Evolutionary conservation across 2,329 filamentous ascomycete species (phyloP).

Genomic region (Claviceps purpurea): DNA sequence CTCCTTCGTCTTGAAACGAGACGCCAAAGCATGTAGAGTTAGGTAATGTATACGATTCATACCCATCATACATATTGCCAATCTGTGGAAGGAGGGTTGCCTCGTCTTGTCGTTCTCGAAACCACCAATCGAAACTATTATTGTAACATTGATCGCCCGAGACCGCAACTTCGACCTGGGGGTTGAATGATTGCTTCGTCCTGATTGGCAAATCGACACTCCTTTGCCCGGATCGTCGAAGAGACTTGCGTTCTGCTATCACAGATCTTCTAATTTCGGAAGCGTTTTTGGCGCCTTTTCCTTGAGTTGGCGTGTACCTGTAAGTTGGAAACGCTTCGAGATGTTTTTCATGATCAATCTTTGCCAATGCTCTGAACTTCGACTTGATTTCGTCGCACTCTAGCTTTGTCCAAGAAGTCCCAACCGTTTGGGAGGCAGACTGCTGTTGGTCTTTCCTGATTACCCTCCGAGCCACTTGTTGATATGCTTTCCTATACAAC

Average conservation of each 20-base stretch:
- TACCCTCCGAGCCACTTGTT: slow-evolving; percentile 65
- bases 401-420: slow-evolving; percentile 63
- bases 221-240: slow-evolving; percentile 21
- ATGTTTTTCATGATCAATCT: slow-evolving; percentile 73
- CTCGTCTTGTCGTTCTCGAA: neutral
- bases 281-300: slow-evolving; percentile 22
- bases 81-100: neutral
- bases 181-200: neutral
- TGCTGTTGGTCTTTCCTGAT: slow-evolving; percentile 90
- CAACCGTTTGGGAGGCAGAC: slow-evolving; percentile 76
- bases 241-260: slow-evolving; percentile 23
- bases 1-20: neutral
- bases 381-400: slow-evolving; percentile 62
- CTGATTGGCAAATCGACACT: neutral
- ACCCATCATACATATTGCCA: neutral
- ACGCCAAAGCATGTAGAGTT: neutral
- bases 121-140: slow-evolving; percentile 1
- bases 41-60: neutral
- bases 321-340: slow-evolving; percentile 76
- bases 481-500: slow-evolving; percentile 87
- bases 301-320: slow-evolving; percentile 82
- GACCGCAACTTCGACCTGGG: neutral
- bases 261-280: slow-evolving; percentile 2
- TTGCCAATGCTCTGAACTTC: slow-evolving; percentile 66
- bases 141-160: neutral